Conservation (phyloP, 768 basidiomycete species). For the Thelephora aurantiotincta region DNA sequence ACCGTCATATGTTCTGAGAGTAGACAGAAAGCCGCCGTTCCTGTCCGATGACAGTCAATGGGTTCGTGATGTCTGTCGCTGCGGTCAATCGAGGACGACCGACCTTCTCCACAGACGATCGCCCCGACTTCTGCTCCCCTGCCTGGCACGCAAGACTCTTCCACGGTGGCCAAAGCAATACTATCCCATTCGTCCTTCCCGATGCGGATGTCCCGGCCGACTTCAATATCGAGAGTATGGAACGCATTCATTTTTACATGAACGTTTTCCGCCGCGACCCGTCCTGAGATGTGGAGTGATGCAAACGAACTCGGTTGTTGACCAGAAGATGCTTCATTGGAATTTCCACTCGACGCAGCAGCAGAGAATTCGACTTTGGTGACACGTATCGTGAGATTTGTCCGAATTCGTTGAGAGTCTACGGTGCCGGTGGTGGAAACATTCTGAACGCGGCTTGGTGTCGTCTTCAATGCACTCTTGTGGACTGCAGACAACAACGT, state of each 20-base stretch:
- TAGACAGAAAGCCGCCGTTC: conserved; percentile 85
- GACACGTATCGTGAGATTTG: conserved; percentile 76
- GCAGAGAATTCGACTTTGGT: conserved; percentile 72
- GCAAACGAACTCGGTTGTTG: conserved; percentile 26
- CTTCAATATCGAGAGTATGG: conserved; percentile 90
- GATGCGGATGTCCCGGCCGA: conserved; percentile 81
- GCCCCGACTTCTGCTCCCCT: conserved; percentile 94
- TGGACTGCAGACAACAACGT: not conserved
- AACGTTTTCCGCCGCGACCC: conserved; percentile 72
- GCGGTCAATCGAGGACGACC: not conserved
- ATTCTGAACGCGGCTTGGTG: conserved; percentile 66
- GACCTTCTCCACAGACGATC: conserved; percentile 87
- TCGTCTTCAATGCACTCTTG: not conserved
- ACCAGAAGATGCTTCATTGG: conserved; percentile 25
- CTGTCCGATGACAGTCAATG: conserved; percentile 14
- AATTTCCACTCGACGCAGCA: conserved; percentile 28
- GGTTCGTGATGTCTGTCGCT: not conserved
- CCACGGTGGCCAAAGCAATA: conserved; percentile 63
- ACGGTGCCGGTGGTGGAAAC: conserved; percentile 88
- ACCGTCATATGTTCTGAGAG: conserved; percentile 96
- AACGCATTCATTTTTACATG: conserved; percentile 87
- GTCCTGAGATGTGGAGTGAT: conserved; percentile 75
- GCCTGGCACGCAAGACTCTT: conserved; percentile 87
- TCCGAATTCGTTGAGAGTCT: conserved; percentile 77
- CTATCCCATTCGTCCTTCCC: conserved; percentile 95